These are phyloP conservation scores for Lasiodiplodia theobromae DNA, from an alignment of 2,329 filamentous ascomycete genomes.

Conservation along the genomic window DNA sequence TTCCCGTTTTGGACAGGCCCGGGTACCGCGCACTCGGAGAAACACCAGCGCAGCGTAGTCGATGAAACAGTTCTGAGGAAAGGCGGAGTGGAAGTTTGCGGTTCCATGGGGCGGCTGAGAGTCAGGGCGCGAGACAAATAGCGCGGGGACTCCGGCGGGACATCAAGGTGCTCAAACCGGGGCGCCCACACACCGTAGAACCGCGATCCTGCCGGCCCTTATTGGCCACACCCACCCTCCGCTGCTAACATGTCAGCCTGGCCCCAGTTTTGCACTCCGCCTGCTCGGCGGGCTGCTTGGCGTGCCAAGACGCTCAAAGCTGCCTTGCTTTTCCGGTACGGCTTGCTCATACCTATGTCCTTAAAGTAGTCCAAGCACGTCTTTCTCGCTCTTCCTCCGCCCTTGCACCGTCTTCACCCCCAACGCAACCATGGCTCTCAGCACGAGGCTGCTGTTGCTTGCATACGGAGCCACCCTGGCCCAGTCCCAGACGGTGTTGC, in stretches of 20 bases:
- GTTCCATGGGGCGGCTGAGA: too few species aligned
- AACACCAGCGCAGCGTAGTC: neutral
- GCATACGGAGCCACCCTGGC: neutral
- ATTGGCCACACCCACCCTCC: neutral
- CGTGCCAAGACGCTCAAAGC: neutral
- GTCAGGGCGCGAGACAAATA: neutral
- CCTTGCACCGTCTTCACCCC: neutral
- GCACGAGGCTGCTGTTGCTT: neutral
- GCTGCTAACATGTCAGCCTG: neutral
- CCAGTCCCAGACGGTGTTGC: neutral
- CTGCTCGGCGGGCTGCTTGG: slow-evolving; percentile 13
- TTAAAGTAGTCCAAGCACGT: neutral
- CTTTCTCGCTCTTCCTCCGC: neutral
- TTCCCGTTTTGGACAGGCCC: slow-evolving; percentile 2
- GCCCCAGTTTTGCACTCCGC: slow-evolving; percentile 14
- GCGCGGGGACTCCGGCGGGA: slow-evolving; percentile 7
- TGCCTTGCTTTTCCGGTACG: neutral
- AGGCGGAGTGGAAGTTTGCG: neutral
- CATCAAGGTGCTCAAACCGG: slow-evolving; percentile 19
- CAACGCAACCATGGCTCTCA: neutral
- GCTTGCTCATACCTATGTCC: neutral
- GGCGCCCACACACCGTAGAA: slow-evolving; percentile 1
- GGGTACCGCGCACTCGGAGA: neutral
- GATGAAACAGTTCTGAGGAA: neutral
- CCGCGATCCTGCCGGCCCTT: neutral